These are phyloP conservation scores for Eremochloa ophiuroides DNA, from an alignment of 176 grass and related monocot genomes.

Conservation along the genomic window DNA sequence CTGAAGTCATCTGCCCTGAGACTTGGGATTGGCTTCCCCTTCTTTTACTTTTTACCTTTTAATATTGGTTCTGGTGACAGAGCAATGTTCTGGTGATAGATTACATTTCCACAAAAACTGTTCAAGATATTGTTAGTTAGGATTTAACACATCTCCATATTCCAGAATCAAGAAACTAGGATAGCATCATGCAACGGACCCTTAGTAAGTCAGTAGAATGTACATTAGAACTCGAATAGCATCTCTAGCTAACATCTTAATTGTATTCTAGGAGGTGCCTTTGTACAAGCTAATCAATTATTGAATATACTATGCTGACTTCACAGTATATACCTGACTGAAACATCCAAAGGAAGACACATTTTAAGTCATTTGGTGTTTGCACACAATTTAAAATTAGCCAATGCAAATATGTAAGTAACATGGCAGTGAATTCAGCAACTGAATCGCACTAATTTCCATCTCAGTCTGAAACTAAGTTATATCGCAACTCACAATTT, in stretches of 20 bases:
- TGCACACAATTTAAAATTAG: neutral
- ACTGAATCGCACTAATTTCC: neutral
- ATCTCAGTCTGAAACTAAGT: neutral
- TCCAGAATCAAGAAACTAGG: neutral
- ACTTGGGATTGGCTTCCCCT: neutral
- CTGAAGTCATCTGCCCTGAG: neutral
- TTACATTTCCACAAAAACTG: neutral
- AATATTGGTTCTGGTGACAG: no score
- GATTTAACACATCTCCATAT: neutral
- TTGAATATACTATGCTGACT: neutral
- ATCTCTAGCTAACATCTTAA: neutral
- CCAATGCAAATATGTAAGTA: neutral
- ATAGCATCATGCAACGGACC: neutral
- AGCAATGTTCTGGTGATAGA: no score
- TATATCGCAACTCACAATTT: neutral
- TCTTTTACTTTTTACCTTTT: no score
- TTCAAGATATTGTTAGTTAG: neutral
- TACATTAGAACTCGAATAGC: neutral
- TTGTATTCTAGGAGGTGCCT: neutral
- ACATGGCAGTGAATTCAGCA: neutral
- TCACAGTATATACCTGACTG: neutral
- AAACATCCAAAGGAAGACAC: neutral
- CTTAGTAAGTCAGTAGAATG: neutral
- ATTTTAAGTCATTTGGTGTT: neutral
- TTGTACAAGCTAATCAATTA: neutral